These are phyloP conservation scores for Cladophialophora yegresii DNA, from an alignment of 2,329 filamentous ascomycete genomes.

Conservation along the genomic window DNA sequence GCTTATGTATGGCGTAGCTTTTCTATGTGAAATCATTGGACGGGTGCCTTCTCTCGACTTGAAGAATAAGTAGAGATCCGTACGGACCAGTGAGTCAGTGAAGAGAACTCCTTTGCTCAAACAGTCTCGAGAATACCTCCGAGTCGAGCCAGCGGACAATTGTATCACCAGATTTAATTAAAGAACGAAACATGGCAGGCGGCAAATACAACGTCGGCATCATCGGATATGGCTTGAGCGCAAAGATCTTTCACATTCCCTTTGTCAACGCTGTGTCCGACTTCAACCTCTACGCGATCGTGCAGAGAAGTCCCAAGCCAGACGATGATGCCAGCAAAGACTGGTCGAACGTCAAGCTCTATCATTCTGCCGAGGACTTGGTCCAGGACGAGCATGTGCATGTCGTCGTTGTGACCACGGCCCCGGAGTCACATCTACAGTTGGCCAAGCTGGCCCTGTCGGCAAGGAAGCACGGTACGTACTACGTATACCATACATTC, in stretches of 20 bases:
- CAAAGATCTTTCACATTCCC: constrained; percentile 83
- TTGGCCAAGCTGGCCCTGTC: constrained; percentile 64
- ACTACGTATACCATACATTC: neutral
- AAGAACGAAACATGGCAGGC: constrained; percentile 42
- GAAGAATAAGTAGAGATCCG: neutral
- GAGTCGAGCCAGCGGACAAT: neutral
- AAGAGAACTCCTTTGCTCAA: neutral
- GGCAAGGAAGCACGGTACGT: constrained; percentile 31
- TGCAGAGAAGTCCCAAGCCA: constrained; percentile 69
- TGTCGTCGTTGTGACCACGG: constrained; percentile 70
- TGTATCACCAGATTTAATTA: neutral
- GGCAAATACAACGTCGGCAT: constrained; percentile 58
- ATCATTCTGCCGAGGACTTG: constrained; percentile 63
- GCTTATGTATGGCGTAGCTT: neutral
- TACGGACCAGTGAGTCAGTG: neutral
- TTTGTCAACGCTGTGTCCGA: constrained; percentile 67
- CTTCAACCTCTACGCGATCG: constrained; percentile 71
- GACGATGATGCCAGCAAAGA: constrained; percentile 69
- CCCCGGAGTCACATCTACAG: constrained; percentile 69
- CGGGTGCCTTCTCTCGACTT: neutral
- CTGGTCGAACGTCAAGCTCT: constrained; percentile 65
- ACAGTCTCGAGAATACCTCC: neutral
- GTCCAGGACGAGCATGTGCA: constrained; percentile 67
- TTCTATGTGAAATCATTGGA: neutral
- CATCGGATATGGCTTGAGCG: constrained; percentile 64